Evolutionary conservation across 1,139 yeast species (phyloP), one percentile per base, ranked within the genome.

Genomic region (Pichia sp.): DNA sequence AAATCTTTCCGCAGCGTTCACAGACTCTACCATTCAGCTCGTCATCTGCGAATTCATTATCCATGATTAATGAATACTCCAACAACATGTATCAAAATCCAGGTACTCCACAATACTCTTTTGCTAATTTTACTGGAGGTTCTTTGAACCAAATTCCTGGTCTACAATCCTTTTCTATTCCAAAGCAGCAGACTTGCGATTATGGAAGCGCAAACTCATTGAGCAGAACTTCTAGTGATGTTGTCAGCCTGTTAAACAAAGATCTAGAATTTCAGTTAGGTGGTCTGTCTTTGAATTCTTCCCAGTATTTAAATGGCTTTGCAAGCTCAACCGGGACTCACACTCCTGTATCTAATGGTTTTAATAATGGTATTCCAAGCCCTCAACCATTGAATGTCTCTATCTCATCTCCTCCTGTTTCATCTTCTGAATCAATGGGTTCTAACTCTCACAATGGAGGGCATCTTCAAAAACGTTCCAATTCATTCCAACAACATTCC

Each of bases 241-340:
- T 57, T 16, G 47, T 49, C 15, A 52, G 52, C 49, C 57, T 56
- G 15, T 51, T 61, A 5, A 59, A 60, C 43, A 60, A 59, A 40
- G 63, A 61, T 42, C 53, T 61, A 13, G 64, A 60, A 44, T 55
- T 54, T 34, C 62, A 59, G 40, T 41, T 61, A 38, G 50, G 56
- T 38, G 55, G 55, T 36, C 48, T 61, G 47, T 54, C 63, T 3
- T 54, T 61, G 19, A 57, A 52, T 41, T 49, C 57, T 8, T 16
- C 47, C 13, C 50, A 43, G 38, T 49, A 49, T 46, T 13, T 47
- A 13, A 45, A 50, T 29, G 51, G 49, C 15, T 48, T 41, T 10
- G 45, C 32, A 36, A 47, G 15, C 13, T 44, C 49, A 15, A 49
- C 26, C 44, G 51, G 51, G 10, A 31, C 36, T 16, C 47, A 49